Conservation (phyloP, 208 protist species). For the Trypanosoma lewisi region DNA sequence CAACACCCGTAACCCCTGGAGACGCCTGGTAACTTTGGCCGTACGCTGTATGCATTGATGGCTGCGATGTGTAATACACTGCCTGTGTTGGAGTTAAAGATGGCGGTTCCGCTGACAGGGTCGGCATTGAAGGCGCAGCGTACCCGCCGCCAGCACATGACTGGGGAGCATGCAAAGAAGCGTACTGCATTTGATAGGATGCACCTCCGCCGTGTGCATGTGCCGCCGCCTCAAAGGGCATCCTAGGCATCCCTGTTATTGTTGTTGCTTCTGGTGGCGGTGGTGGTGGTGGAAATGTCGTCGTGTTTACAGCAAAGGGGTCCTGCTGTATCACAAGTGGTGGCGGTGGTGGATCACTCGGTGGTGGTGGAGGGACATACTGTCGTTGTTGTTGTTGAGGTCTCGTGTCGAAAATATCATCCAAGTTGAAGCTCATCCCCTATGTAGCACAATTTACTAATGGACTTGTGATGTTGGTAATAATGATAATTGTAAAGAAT, state of each 20-base stretch:
- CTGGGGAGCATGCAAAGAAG: background rate
- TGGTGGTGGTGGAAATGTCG: slow-evolving; percentile 21
- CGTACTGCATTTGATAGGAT: background rate
- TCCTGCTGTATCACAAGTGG: slow-evolving; percentile 23
- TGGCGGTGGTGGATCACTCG: slow-evolving; percentile 20
- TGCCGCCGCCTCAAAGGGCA: background rate
- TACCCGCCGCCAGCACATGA: background rate
- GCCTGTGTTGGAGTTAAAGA: slow-evolving; percentile 7
- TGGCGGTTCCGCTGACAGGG: background rate
- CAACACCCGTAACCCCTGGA: background rate
- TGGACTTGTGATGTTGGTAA: background rate
- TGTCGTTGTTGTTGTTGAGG: slow-evolving; percentile 19
- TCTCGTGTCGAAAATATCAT: slow-evolving; percentile 68
- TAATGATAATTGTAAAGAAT: background rate
- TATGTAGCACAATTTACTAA: background rate
- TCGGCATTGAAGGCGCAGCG: background rate
- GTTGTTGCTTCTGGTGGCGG: slow-evolving; percentile 1
- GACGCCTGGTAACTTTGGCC: background rate
- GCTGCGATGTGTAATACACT: slow-evolving; percentile 6
- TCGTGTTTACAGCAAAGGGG: slow-evolving; percentile 2
- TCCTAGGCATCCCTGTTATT: background rate
- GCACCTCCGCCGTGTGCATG: background rate
- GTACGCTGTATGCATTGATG: background rate
- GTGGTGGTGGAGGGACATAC: slow-evolving; percentile 24
- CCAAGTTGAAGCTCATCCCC: slow-evolving; percentile 42